These are phyloP conservation scores for Calonectria pteridis DNA, from an alignment of 2,329 filamentous ascomycete genomes.

Conservation along the genomic window DNA sequence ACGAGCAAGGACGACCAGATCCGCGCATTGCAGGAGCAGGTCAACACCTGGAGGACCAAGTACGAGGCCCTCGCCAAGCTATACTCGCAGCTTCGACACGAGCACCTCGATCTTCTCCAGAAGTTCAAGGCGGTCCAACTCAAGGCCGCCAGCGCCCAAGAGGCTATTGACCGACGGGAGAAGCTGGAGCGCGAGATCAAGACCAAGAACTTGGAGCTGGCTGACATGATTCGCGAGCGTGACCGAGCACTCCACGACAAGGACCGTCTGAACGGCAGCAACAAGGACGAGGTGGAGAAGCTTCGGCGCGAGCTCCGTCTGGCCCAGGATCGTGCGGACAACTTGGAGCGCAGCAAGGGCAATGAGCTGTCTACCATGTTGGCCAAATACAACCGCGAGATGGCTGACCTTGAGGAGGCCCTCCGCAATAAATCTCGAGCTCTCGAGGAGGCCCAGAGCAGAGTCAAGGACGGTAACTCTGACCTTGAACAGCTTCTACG, in stretches of 20 bases:
- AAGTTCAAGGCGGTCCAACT: constrained; percentile 97
- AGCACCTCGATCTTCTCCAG: constrained; percentile 93
- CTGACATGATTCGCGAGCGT: constrained; percentile 97
- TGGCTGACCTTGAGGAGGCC: constrained; percentile 95
- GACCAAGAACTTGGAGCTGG: constrained; percentile 98
- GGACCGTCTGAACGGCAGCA: constrained; percentile 85
- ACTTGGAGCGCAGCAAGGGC: constrained; percentile 91
- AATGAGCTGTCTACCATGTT: constrained; percentile 95
- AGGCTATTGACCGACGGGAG: constrained; percentile 94
- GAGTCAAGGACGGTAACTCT: constrained; percentile 82
- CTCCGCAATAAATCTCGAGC: constrained; percentile 88
- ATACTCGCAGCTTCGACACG: constrained; percentile 94
- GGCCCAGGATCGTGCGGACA: constrained; percentile 91
- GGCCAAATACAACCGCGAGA: constrained; percentile 95
- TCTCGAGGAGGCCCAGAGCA: constrained; percentile 85
- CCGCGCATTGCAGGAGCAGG: constrained; percentile 90
- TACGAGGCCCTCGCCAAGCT: constrained; percentile 97
- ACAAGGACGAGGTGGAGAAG: constrained; percentile 95
- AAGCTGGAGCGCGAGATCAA: constrained; percentile 98
- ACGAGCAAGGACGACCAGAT: constrained; percentile 96
- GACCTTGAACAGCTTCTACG: constrained; percentile 88
- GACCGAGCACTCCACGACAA: constrained; percentile 94
- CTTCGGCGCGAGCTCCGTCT: constrained; percentile 92
- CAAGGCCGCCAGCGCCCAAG: constrained; percentile 96
- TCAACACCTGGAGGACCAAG: constrained; percentile 97